Evolutionary conservation across 345 rosid genomes (phyloP), one percentile per base, ranked within the genome.

Genomic region (Eucalyptus pauciflora): DNA sequence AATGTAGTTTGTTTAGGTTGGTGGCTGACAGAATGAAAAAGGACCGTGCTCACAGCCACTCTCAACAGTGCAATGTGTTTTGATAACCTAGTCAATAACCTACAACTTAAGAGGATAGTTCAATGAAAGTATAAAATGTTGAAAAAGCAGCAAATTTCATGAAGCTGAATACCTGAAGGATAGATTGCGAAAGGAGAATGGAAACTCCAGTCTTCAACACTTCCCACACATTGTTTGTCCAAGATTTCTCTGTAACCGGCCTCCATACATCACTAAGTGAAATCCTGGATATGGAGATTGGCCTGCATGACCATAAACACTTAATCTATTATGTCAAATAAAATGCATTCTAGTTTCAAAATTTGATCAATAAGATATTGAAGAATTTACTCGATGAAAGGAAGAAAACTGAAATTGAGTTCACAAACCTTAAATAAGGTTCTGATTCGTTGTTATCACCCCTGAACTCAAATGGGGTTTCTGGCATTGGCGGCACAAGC

Each of bases 231-330:
- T 96, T 91, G 91, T 94, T 95, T 90, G 96, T 94, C 81, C 95
- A 93, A 88, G 88, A 92, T 93, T 93, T 93, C 91, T 94, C 94
- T 43, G 94, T 90, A 58, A 99, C 98, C 80, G 99, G 99, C 92
- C 92, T 96, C 99, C 99, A 97, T 91, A 96, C 94, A 92, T 97
- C 99, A 92, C 93, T 93, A 67, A 96, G 94, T 89, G 99, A 95
- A 93, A 97, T 96, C 94, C 99, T 96, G 91, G 99, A 95, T 89
- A 97, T 94, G 92, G 93, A 94, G 18, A 91, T 96, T 20, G 99
- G 96, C 95, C 99, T 96, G 95, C 91, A 87, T 48, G 62, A 91
- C 92, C 86, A 90, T 49, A 85, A 46, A 51, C 87, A 85, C 7
- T 27, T 37, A 27, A 54, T 22, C 88, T 29, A 86, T 49, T 27